A percentile compares a stretch with the other conserved stretches of the same genome.
Conservation (phyloP, 306 rosid genomes). For the Canavalia ensiformis region DNA sequence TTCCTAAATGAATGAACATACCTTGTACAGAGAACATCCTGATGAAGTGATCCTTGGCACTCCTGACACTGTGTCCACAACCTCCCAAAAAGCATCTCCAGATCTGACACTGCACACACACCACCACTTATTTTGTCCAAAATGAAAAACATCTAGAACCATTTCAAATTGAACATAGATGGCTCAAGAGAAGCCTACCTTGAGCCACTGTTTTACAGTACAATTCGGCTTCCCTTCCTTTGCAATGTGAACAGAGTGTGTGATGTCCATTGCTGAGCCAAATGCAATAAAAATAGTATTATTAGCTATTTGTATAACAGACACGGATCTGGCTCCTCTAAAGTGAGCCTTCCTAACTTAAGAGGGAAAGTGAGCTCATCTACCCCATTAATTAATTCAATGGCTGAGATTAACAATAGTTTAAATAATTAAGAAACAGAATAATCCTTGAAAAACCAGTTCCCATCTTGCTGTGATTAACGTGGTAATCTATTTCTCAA, state of each 20-base stretch:
- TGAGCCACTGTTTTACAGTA: conserved; percentile 84
- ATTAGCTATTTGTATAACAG: conserved; percentile 16
- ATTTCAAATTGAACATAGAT: conserved; percentile 31
- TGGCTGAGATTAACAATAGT: too few species aligned
- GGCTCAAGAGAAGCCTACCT: conserved; percentile 60
- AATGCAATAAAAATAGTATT: conserved; percentile 39
- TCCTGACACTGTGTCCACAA: conserved; percentile 99
- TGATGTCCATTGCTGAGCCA: conserved; percentile 64
- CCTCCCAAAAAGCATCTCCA: conserved; percentile 90
- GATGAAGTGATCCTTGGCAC: conserved; percentile 99
- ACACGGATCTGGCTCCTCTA: not conserved
- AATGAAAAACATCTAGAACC: conserved; percentile 10
- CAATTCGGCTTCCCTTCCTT: conserved; percentile 91
- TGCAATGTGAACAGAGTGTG: conserved; percentile 87
- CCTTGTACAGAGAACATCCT: conserved; percentile 99
- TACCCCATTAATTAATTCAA: too few species aligned
- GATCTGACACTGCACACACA: conserved; percentile 80
- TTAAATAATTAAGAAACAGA: too few species aligned
- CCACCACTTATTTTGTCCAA: conserved; percentile 44
- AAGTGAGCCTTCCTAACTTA: too few species aligned
- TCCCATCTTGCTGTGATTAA: too few species aligned
- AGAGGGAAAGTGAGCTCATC: too few species aligned
- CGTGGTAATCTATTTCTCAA: too few species aligned
- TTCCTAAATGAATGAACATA: conserved; percentile 47
- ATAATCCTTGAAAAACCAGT: too few species aligned